Conservation (phyloP, 306 rosid genomes). For the Myrica gale region DNA sequence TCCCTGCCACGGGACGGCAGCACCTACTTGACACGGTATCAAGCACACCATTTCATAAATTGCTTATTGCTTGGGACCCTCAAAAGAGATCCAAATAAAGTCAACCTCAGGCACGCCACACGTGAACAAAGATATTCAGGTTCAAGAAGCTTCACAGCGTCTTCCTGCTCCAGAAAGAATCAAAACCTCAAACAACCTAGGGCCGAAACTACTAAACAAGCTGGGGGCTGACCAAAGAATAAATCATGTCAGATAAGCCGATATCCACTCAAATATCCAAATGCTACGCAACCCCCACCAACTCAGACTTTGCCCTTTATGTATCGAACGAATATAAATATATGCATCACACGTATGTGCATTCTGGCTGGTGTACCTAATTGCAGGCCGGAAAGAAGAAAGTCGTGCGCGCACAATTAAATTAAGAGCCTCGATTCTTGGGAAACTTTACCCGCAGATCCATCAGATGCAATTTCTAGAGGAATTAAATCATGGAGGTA, state of each 20-base stretch:
- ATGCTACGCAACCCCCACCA: constrained; percentile 11
- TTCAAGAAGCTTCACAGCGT: not conserved
- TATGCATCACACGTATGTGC: not conserved
- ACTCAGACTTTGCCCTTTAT: constrained; percentile 2
- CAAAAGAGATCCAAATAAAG: not conserved
- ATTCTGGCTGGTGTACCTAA: constrained; percentile 23
- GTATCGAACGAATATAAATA: constrained; percentile 10
- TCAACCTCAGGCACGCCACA: not conserved
- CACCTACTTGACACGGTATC: too few relatives aligned
- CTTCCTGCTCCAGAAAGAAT: not conserved
- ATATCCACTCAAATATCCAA: not conserved
- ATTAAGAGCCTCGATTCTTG: not conserved
- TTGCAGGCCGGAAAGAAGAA: not conserved
- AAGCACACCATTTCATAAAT: not conserved
- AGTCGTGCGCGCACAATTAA: not conserved
- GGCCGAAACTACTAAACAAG: constrained; percentile 11
- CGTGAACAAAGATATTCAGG: not conserved
- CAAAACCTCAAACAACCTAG: constrained; percentile 11
- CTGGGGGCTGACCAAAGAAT: constrained; percentile 26
- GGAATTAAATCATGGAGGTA: not conserved
- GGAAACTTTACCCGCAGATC: not conserved
- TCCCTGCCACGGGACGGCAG: too few relatives aligned
- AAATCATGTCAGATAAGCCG: constrained; percentile 18
- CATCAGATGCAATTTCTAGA: not conserved
- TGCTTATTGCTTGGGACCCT: not conserved